Percentiles rank a stretch among this genome's conserved stretches.
These are phyloP conservation scores for Pythium chondricola DNA, from an alignment of 352 stramenopile genomes.

Conservation along the genomic window DNA sequence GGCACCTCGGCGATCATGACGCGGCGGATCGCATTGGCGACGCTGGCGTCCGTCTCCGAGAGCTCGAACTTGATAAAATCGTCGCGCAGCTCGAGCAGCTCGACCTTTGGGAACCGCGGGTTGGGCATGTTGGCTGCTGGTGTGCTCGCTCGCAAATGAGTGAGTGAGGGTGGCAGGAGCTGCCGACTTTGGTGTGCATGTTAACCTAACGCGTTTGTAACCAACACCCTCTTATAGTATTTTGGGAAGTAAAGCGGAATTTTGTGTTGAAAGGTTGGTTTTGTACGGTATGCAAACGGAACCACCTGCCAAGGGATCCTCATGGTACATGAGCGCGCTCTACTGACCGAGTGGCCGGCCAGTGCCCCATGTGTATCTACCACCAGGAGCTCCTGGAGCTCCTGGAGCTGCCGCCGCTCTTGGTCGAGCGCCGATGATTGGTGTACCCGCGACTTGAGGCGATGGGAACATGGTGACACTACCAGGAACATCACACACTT, in stretches of 20 bases:
- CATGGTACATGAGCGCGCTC: too few species aligned
- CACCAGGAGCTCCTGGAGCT: constrained; percentile 25
- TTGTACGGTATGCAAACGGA: too few species aligned
- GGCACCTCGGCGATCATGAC: constrained; percentile 98
- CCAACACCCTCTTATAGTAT: too few species aligned
- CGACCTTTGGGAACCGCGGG: constrained; percentile 90
- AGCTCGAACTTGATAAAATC: constrained; percentile 97
- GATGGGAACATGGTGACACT: constrained; percentile 69
- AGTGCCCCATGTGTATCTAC: constrained; percentile 65
- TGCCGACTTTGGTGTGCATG: neutral
- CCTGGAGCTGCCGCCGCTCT: constrained; percentile 22
- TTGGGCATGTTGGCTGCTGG: constrained; percentile 57
- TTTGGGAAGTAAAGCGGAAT: too few species aligned
- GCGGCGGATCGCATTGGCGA: constrained; percentile 96
- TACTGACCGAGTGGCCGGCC: constrained; percentile 40
- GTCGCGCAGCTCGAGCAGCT: constrained; percentile 92
- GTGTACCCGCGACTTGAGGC: constrained; percentile 33
- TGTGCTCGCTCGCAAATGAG: constrained; percentile 2
- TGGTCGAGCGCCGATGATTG: constrained; percentile 58
- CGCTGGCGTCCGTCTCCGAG: constrained; percentile 93
- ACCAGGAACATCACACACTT: constrained; percentile 1
- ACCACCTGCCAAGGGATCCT: too few species aligned
- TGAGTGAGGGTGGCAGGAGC: constrained; percentile 1
- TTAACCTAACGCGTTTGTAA: neutral
- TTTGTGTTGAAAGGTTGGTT: too few species aligned